These are phyloP conservation scores for Phytophthora quininea DNA, from an alignment of 352 stramenopile genomes.

Conservation along the genomic window DNA sequence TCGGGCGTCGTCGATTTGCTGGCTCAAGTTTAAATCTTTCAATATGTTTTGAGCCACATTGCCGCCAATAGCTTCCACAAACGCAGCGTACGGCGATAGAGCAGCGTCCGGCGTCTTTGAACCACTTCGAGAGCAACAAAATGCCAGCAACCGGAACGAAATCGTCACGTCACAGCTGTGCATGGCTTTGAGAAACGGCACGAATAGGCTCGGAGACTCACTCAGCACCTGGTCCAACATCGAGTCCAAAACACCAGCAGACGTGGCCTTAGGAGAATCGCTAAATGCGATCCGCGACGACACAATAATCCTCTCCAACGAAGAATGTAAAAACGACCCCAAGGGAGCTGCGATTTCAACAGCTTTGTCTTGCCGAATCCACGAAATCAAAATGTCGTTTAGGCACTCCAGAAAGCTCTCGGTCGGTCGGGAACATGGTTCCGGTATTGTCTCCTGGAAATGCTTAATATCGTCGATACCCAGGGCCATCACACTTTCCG, in stretches of 20 bases:
- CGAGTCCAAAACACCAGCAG: conserved; percentile 71
- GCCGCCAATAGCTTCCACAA: conserved; percentile 61
- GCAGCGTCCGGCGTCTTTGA: conserved; percentile 60
- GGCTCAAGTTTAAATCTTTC: conserved; percentile 74
- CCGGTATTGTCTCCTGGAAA: conserved; percentile 75
- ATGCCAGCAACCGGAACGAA: conserved; percentile 74
- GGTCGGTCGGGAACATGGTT: conserved; percentile 61
- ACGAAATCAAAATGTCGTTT: conserved; percentile 86
- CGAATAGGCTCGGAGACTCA: conserved; percentile 66
- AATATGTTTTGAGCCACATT: conserved; percentile 57
- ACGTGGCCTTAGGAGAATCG: conserved; percentile 65
- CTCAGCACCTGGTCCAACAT: conserved; percentile 85
- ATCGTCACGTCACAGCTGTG: conserved; percentile 74
- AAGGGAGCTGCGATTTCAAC: conserved; percentile 65
- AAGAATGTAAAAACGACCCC: conserved; percentile 66
- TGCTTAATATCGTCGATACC: conserved; percentile 79
- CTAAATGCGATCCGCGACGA: conserved; percentile 74
- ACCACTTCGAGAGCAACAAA: conserved; percentile 68
- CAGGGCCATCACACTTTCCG: conserved; percentile 59
- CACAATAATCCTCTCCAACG: conserved; percentile 78
- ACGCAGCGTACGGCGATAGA: conserved; percentile 66
- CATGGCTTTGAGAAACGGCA: conserved; percentile 86
- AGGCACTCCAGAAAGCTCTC: conserved; percentile 81
- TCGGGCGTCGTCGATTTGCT: conserved; percentile 82
- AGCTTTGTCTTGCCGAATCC: conserved; percentile 80